A percentile compares a stretch with the other conserved stretches of the same genome.
Conservation (phyloP, 2,329 filamentous ascomycete species). For the Calonectria henricotiae region DNA sequence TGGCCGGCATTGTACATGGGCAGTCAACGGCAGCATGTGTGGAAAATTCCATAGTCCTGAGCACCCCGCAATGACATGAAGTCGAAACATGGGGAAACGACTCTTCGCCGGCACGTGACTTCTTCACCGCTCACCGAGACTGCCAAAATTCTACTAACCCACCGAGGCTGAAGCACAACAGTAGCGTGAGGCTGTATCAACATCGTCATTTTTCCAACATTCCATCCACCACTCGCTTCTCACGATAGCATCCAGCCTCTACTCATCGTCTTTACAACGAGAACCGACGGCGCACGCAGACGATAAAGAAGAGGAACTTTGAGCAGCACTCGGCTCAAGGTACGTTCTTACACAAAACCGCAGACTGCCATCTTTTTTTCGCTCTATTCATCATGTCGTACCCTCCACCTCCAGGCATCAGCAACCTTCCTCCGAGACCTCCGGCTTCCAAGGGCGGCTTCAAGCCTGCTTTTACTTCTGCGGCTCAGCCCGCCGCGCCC, state of each 20-base stretch:
- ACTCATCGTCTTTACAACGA: conserved; percentile 25
- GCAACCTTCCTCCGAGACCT: conserved; percentile 81
- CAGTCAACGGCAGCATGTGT: background rate
- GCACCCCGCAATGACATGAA: conserved; percentile 21
- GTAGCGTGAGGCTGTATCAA: conserved; percentile 36
- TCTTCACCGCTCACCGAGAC: conserved; percentile 34
- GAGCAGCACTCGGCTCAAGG: conserved; percentile 66
- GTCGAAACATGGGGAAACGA: background rate
- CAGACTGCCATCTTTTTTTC: conserved; percentile 47
- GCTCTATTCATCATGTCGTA: conserved; percentile 85
- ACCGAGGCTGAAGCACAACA: conserved; percentile 44
- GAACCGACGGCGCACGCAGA: background rate
- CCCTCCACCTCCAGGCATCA: conserved; percentile 84
- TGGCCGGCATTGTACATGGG: background rate
- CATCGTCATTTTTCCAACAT: conserved; percentile 28
- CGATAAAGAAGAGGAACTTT: conserved; percentile 50
- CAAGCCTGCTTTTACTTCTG: conserved; percentile 68
- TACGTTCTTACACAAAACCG: conserved; percentile 61
- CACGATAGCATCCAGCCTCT: conserved; percentile 13
- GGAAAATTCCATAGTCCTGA: conserved; percentile 2
- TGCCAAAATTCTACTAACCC: conserved; percentile 23
- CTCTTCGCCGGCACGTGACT: conserved; percentile 27
- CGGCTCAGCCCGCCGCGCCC: conserved; percentile 56
- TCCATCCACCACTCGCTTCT: conserved; percentile 33
- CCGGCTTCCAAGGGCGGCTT: conserved; percentile 72